Conservation (phyloP, 1,139 yeast genomes). For the Sugiyamaella sp. region DNA sequence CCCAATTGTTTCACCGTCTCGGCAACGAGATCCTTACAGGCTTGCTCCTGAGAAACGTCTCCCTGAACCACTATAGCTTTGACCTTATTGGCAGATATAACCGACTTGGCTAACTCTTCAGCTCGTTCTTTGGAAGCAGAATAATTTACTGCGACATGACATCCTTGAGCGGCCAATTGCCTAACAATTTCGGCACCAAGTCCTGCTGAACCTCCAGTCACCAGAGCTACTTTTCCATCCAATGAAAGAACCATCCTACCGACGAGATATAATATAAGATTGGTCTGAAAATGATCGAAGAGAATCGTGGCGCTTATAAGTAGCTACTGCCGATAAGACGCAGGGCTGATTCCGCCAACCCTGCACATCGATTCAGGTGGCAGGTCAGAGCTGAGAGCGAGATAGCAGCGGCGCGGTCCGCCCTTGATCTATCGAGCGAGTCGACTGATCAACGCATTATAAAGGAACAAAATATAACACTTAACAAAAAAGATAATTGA, state of each 20-base stretch:
- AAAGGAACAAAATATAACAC: no score
- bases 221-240: constrained; percentile 35
- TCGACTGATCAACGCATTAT: no score
- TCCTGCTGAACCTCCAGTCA: constrained; percentile 42
- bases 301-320: no score
- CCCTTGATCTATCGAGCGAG: no score
- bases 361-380: no score
- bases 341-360: no score
- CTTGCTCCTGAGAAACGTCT: constrained; percentile 30
- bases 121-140: constrained; percentile 40
- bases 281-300: no score
- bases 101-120: constrained; percentile 33
- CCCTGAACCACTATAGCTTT: constrained; percentile 33
- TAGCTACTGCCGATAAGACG: no score
- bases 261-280: no score
- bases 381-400: no score
- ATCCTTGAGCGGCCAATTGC: constrained; percentile 36
- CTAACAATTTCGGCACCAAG: constrained; percentile 37
- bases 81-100: constrained; percentile 26
- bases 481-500: no score
- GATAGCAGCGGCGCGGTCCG: no score
- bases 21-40: constrained; percentile 31
- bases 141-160: constrained; percentile 41
- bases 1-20: constrained; percentile 36
- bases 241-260: constrained; percentile 25